Evolutionary conservation across 352 stramenopile genomes (phyloP).

Genomic region (Phytophthora niederhauseri): DNA sequence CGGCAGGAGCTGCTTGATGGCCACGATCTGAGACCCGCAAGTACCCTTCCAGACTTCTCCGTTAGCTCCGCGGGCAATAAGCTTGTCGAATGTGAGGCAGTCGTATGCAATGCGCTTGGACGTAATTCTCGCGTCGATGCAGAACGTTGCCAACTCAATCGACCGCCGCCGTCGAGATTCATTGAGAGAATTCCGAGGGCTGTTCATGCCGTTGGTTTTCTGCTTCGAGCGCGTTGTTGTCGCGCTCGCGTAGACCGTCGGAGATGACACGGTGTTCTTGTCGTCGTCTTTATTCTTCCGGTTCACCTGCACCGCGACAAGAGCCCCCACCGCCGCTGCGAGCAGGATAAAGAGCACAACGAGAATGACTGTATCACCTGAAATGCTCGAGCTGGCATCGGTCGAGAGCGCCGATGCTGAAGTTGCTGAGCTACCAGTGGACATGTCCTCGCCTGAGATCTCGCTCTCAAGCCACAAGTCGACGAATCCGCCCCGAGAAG

Average conservation of each 20-base stretch:
- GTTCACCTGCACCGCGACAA: constrained; percentile 26
- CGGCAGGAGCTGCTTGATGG: constrained; percentile 65
- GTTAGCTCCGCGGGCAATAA: constrained; percentile 54
- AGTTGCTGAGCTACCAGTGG: not conserved
- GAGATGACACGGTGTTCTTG: constrained; percentile 18
- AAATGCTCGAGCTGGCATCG: constrained; percentile 14
- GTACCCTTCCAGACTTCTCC: constrained; percentile 68
- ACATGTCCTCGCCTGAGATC: constrained; percentile 12
- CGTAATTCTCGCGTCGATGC: constrained; percentile 50
- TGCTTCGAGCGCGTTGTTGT: constrained; percentile 27
- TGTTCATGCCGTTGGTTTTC: constrained; percentile 4
- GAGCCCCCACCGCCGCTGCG: constrained; percentile 16
- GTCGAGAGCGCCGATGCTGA: constrained; percentile 6
- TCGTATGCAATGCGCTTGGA: constrained; percentile 52
- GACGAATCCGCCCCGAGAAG: constrained; percentile 35
- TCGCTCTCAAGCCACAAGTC: constrained; percentile 51
- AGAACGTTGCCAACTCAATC: constrained; percentile 44
- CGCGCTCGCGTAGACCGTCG: constrained; percentile 26
- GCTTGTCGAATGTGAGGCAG: constrained; percentile 41
- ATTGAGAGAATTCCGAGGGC: constrained; percentile 17
- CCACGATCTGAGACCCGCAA: constrained; percentile 47
- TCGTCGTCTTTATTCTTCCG: constrained; percentile 18
- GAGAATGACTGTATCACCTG: constrained; percentile 24
- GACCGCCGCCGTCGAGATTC: constrained; percentile 36
- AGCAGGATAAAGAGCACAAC: constrained; percentile 35